phyloP scores from a whole-genome alignment of 768 basidiomycete species.

The Lactifluus echinatus region DNA sequence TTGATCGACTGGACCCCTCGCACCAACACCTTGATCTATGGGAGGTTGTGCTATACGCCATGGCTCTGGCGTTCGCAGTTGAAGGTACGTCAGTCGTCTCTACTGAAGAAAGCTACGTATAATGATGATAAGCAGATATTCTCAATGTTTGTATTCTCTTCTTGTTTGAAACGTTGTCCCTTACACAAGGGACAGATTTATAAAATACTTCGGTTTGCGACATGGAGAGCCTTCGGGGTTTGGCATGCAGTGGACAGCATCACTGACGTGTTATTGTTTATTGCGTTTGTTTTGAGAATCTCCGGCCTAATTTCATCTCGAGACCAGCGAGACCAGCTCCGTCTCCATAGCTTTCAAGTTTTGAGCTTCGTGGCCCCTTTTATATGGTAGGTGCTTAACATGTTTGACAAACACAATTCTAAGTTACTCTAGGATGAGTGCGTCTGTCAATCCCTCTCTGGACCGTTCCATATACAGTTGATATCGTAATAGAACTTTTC shows the following conservation, averaged over 20 bases:
- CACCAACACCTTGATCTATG: conserved; percentile 57
- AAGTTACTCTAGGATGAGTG: conserved; percentile 62
- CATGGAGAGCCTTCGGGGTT: conserved; percentile 75
- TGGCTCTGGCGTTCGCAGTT: conserved; percentile 67
- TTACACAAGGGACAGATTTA: conserved; percentile 40
- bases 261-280: conserved; percentile 63
- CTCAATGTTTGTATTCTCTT: conserved; percentile 38
- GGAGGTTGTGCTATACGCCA: conserved; percentile 72
- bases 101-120: background rate
- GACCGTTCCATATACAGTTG: background rate
- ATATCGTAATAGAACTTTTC: conserved; percentile 49
- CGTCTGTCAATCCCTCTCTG: conserved; percentile 24
- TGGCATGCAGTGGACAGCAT: conserved; percentile 65
- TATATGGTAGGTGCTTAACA: conserved; percentile 54
- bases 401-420: background rate
- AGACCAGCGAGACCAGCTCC: conserved; percentile 33
- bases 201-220: conserved; percentile 63
- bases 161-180: background rate
- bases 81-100: conserved; percentile 50
- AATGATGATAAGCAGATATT: conserved; percentile 32
- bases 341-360: conserved; percentile 75
- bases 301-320: conserved; percentile 37
- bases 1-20: conserved; percentile 56
- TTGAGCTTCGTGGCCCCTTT: conserved; percentile 83
- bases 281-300: conserved; percentile 70